Evolutionary conservation across 2,329 filamentous ascomycete genomes (phyloP).

Genomic region (Arthrobotrys musiformis): DNA sequence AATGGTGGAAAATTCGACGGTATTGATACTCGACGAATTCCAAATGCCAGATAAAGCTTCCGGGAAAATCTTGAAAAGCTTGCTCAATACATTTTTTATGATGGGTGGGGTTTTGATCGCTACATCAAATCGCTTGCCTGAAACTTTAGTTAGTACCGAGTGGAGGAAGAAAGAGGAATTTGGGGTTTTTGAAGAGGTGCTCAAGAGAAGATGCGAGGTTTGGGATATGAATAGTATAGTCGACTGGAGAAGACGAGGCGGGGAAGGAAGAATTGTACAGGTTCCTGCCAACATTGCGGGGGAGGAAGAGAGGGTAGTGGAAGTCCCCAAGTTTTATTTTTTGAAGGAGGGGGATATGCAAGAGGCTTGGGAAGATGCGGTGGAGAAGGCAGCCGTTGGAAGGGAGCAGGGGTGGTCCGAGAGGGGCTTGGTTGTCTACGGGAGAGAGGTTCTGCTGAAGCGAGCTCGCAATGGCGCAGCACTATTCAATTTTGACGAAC

Average conservation of each 20-base stretch:
- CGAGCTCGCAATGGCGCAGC: slow-evolving; percentile 70
- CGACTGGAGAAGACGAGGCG: slow-evolving; percentile 73
- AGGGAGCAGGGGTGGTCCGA: slow-evolving; percentile 63
- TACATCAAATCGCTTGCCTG: slow-evolving; percentile 84
- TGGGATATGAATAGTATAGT: slow-evolving; percentile 82
- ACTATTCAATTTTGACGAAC: slow-evolving; percentile 74
- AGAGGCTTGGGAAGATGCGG: slow-evolving; percentile 36
- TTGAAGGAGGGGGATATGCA: slow-evolving; percentile 32
- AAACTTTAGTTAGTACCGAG: slow-evolving; percentile 79
- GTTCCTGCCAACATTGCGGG: not conserved
- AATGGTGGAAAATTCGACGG: slow-evolving; percentile 77
- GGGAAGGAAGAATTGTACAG: slow-evolving; percentile 62
- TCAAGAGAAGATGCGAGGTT: slow-evolving; percentile 81
- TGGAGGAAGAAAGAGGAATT: slow-evolving; percentile 75
- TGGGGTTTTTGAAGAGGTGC: slow-evolving; percentile 77
- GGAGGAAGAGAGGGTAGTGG: slow-evolving; percentile 51
- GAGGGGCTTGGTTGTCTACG: slow-evolving; percentile 69
- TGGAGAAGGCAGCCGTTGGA: not conserved
- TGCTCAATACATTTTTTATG: slow-evolving; percentile 83
- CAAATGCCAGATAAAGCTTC: slow-evolving; percentile 81
- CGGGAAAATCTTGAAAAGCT: slow-evolving; percentile 80
- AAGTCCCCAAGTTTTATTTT: slow-evolving; percentile 51
- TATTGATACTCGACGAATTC: slow-evolving; percentile 84
- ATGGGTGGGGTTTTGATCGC: slow-evolving; percentile 82
- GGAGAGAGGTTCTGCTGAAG: slow-evolving; percentile 71